Percentiles rank a stretch among this genome's conserved stretches.
Conservation (phyloP, 495 filamentous ascomycete genomes). For the Penicillium longicatenatum region DNA sequence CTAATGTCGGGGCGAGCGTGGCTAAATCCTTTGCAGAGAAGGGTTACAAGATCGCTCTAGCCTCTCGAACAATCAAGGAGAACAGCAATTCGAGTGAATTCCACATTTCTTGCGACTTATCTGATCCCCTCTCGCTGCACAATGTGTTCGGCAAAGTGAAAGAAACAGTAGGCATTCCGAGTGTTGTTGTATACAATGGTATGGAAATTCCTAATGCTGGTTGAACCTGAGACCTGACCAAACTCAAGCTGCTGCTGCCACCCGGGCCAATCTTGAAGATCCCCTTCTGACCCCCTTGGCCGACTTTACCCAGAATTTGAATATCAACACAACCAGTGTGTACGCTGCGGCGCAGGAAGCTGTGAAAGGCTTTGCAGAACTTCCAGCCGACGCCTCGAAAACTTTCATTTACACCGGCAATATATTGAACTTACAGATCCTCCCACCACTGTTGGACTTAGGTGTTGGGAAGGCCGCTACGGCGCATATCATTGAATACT, state of each 20-base stretch:
- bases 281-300: slow-evolving; percentile 36
- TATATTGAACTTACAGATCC: slow-evolving; percentile 35
- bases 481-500: slow-evolving; percentile 45
- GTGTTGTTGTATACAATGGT: slow-evolving; percentile 56
- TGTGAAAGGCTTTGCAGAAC: slow-evolving; percentile 35
- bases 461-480: slow-evolving; percentile 49
- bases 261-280: slow-evolving; percentile 23
- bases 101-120: slow-evolving; percentile 42
- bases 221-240: no score
- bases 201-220: slow-evolving; percentile 30
- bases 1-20: slow-evolving; percentile 41
- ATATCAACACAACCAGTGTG: slow-evolving; percentile 46
- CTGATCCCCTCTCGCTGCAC: slow-evolving; percentile 38
- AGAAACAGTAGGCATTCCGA: slow-evolving; percentile 38
- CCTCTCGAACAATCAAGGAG: slow-evolving; percentile 33
- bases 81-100: slow-evolving; percentile 37
- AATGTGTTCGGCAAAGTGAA: slow-evolving; percentile 43
- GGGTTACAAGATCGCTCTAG: slow-evolving; percentile 48
- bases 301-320: slow-evolving; percentile 40
- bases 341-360: slow-evolving; percentile 50
- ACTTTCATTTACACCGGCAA: slow-evolving; percentile 57
- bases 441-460: slow-evolving; percentile 33
- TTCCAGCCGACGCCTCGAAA: slow-evolving; percentile 34
- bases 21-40: slow-evolving; percentile 42
- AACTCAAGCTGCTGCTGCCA: slow-evolving; percentile 12